Evolutionary conservation across 2,329 filamentous ascomycete genomes (phyloP), one percentile per base, ranked within the genome.

Genomic region (Hyphodiscus sp.): DNA sequence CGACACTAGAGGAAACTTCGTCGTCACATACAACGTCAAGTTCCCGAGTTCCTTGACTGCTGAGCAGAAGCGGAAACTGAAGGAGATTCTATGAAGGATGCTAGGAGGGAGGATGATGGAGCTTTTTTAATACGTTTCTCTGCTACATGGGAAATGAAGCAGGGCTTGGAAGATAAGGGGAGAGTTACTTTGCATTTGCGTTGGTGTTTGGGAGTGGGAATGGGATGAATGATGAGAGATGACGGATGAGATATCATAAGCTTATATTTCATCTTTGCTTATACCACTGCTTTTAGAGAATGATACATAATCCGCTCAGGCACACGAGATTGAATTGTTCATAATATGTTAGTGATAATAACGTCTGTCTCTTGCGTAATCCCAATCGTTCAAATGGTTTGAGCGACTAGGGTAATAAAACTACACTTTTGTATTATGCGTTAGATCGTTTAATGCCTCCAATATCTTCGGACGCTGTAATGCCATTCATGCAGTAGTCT

Each of bases 11-110:
- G 94, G 94, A 20, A 90, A 96, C 67, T 89, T 99, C 61, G 74
- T 97, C 54, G 80, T 99, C 55, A 87, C 85, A 56, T 91, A 96
- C 65, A 94, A 94, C 67, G 91, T 99, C 70, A 91, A 89, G 68
- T 97, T 96, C 75, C 94, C 94, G 0, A 85, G 83, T 2, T 85
- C 73, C 42, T 72, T 99, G 71, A 92, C 89, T 3, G 53, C 79
- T 8, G 74, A 79, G 4, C 92, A 97, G 74, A 97, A 96, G 77
- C 75, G 83, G 59, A 79, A 86, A 68, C 71, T 99, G 60, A 88
- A 80, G 72, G 86, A 91, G 64, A 88, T 96, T 64, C 74, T 99
- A 61, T 85, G 54, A 56, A 20, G 15, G 1, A 20, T 5, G 11
- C 7, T 10, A 13, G 20, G 23, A 20, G n/a, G 20, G 23, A 20